Conservation (phyloP, 2,329 filamentous ascomycete genomes). For the Phialemoniopsis sp. region DNA sequence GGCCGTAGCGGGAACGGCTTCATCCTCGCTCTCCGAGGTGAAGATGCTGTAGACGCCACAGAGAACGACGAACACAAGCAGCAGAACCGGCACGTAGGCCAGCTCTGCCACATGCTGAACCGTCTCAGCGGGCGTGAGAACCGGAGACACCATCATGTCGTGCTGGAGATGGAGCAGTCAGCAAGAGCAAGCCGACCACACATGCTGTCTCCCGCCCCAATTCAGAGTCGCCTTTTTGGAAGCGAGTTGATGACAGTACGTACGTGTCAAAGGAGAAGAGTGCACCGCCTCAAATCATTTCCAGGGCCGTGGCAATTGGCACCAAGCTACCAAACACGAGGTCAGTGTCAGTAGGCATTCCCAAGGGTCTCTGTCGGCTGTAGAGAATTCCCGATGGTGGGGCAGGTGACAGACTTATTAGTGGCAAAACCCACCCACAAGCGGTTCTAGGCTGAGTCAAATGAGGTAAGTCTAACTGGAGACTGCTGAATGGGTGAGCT, state of each 20-base stretch:
- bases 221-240: not conserved
- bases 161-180: constrained; percentile 5
- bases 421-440: constrained; percentile 9
- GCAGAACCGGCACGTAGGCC: constrained; percentile 47
- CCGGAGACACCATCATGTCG: constrained; percentile 14
- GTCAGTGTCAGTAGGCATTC: constrained; percentile 5
- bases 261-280: not conserved
- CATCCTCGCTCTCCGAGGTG: constrained; percentile 44
- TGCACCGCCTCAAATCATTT: constrained; percentile 1
- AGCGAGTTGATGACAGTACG: not conserved
- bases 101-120: constrained; percentile 44
- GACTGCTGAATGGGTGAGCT: not conserved
- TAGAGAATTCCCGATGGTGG: constrained; percentile 11
- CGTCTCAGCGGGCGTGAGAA: constrained; percentile 29
- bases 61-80: constrained; percentile 44
- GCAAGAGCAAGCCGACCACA: constrained; percentile 1
- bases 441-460: constrained; percentile 3
- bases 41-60: constrained; percentile 50
- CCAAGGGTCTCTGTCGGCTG: constrained; percentile 7
- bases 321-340: not conserved
- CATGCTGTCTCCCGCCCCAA: not conserved
- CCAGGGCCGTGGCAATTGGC: constrained; percentile 8
- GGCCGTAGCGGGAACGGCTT: constrained; percentile 40
- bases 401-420: constrained; percentile 11
- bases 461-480: not conserved